Percentiles rank a stretch among this genome's conserved stretches.
These are phyloP conservation scores for Talaromyces ruber DNA, from an alignment of 495 filamentous ascomycete genomes.

Conservation along the genomic window DNA sequence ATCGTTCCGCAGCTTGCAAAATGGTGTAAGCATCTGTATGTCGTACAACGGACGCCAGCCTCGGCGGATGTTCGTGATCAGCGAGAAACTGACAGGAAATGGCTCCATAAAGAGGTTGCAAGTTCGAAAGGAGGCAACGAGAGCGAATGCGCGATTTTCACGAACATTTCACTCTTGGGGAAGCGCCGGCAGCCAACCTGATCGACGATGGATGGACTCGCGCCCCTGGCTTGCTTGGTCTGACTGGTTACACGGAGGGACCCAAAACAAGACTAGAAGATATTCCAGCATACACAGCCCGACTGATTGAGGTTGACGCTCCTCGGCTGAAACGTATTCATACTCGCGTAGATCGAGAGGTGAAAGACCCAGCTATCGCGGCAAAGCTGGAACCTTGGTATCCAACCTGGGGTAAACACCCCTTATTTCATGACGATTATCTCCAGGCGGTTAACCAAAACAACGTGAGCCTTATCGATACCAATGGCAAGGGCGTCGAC, in stretches of 20 bases:
- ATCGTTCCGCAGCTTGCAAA: constrained; percentile 24
- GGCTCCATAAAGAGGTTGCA: constrained; percentile 16
- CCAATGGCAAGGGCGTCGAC: constrained; percentile 15
- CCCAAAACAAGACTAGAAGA: background rate
- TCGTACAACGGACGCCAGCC: constrained; percentile 45
- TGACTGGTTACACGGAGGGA: background rate
- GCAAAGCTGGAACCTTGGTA: constrained; percentile 24
- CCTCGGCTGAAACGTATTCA: constrained; percentile 11
- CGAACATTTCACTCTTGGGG: constrained; percentile 13
- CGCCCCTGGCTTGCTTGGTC: constrained; percentile 8
- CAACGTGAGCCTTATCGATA: constrained; percentile 25
- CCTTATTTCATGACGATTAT: constrained; percentile 22
- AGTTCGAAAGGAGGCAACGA: constrained; percentile 29
- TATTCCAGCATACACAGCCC: background rate
- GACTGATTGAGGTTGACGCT: constrained; percentile 8
- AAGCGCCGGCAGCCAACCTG: constrained; percentile 15
- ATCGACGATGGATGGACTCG: constrained; percentile 34
- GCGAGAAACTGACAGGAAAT: constrained; percentile 21
- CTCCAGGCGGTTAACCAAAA: constrained; percentile 20
- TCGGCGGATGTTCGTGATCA: constrained; percentile 40
- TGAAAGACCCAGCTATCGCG: constrained; percentile 15
- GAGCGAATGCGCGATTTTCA: constrained; percentile 27
- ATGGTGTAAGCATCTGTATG: constrained; percentile 25
- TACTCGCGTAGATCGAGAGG: constrained; percentile 22
- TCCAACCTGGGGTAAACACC: constrained; percentile 23